A percentile compares a stretch with the other conserved stretches of the same genome.
These are phyloP conservation scores for Juncus inflexus DNA, from an alignment of 176 grass and related monocot genomes.

Conservation along the genomic window DNA sequence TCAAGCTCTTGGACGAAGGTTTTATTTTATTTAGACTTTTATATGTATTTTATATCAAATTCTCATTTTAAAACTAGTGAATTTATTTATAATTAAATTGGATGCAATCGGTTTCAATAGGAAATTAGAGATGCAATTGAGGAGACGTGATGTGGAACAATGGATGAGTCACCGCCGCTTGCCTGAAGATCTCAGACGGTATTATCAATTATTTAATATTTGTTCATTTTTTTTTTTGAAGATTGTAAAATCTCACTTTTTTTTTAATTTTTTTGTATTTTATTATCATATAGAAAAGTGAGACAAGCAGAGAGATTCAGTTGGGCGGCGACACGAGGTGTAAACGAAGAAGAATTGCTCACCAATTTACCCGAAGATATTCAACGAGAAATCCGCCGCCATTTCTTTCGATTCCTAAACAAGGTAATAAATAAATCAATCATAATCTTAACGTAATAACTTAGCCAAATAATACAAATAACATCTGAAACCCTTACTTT, in stretches of 20 bases:
- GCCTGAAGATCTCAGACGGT: slow-evolving; percentile 88
- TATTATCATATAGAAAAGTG: slow-evolving; percentile 58
- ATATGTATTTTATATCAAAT: not conserved
- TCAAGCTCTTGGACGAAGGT: slow-evolving; percentile 95
- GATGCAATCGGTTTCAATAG: slow-evolving; percentile 31
- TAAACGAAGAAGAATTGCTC: slow-evolving; percentile 85
- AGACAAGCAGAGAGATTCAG: slow-evolving; percentile 86
- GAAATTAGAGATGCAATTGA: slow-evolving; percentile 96
- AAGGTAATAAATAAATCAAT: slow-evolving; percentile 44
- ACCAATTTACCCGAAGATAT: slow-evolving; percentile 95
- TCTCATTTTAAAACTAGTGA: not conserved
- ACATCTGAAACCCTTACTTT: not conserved
- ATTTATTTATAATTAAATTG: not conserved
- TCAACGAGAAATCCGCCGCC: slow-evolving; percentile 83
- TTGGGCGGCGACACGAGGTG: slow-evolving; percentile 93
- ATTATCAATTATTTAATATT: slow-evolving; percentile 22
- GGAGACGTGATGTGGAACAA: slow-evolving; percentile 88
- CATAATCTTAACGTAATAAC: not conserved
- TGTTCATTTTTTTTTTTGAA: slow-evolving; percentile 2
- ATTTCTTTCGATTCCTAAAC: slow-evolving; percentile 88
- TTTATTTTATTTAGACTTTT: slow-evolving; percentile 16
- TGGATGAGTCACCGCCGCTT: slow-evolving; percentile 97
- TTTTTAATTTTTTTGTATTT: not conserved
- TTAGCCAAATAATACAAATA: not conserved
- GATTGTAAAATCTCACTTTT: not conserved